Conservation (phyloP, 2,329 filamentous ascomycete genomes). For the Leptographium procerum region DNA sequence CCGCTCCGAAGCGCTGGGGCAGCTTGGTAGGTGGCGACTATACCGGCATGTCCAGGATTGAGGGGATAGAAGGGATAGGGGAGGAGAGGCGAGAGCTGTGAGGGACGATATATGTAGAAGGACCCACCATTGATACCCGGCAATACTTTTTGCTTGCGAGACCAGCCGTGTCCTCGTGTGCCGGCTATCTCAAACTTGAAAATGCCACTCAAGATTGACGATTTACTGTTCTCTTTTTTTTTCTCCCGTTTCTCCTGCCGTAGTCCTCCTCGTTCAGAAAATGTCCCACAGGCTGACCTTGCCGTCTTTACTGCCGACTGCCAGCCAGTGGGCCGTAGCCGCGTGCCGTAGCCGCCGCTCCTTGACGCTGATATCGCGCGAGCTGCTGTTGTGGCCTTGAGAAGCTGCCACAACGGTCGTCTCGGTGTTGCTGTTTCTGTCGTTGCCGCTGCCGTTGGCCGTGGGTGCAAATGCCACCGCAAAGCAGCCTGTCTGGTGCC, state of each 20-base stretch:
- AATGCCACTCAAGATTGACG: no score
- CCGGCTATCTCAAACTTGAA: no score
- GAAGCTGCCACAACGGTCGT: background rate
- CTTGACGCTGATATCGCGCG: conserved; percentile 40
- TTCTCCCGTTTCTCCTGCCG: background rate
- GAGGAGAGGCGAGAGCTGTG: no score
- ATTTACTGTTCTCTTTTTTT: background rate
- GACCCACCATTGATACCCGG: background rate
- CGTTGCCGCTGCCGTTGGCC: background rate
- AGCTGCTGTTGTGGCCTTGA: background rate
- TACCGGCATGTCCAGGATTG: no score
- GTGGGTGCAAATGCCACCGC: conserved; percentile 59
- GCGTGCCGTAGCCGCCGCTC: conserved; percentile 53
- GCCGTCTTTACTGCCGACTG: conserved; percentile 84
- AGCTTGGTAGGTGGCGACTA: no score
- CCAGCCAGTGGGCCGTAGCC: conserved; percentile 73
- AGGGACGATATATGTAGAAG: no score
- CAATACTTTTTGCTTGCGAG: no score
- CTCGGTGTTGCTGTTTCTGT: background rate
- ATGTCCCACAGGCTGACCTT: conserved; percentile 95
- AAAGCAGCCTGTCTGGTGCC: conserved; percentile 85
- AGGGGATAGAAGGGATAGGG: no score
- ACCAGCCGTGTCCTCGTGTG: no score
- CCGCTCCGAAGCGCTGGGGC: no score
- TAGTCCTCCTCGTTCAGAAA: conserved; percentile 38